Conservation (phyloP, 495 filamentous ascomycete species). For the Aeminium ludgeri region DNA sequence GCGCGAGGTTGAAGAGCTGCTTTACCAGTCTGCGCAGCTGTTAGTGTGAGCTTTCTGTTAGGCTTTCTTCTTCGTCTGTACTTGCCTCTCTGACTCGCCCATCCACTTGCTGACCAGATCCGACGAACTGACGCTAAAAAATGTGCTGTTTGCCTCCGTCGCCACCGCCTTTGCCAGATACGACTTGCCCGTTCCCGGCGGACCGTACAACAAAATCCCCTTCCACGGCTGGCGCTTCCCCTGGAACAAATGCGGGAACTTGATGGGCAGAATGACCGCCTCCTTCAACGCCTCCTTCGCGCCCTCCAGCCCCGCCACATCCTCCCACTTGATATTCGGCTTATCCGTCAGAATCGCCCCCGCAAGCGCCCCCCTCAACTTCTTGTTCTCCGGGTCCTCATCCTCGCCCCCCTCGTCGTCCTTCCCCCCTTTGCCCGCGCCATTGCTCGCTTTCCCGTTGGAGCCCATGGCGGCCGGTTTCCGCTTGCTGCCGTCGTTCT, state of each 20-base stretch:
- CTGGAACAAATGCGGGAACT: constrained; percentile 93
- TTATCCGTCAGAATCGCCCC: constrained; percentile 90
- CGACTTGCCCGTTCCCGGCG: constrained; percentile 91
- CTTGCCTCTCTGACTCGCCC: constrained; percentile 93
- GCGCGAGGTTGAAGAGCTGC: constrained; percentile 92
- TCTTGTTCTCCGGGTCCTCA: constrained; percentile 82
- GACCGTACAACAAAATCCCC: constrained; percentile 90
- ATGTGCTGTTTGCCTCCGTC: constrained; percentile 98
- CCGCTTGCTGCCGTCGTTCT: constrained; percentile 50
- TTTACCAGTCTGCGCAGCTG: constrained; percentile 62
- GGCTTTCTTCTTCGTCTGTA: constrained; percentile 1
- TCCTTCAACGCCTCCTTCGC: constrained; percentile 97
- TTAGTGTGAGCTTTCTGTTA: too few species aligned
- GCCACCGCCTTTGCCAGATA: constrained; percentile 95
- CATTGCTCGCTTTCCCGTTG: constrained; percentile 64
- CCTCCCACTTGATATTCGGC: constrained; percentile 92
- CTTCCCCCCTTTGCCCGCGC: constrained; percentile 40
- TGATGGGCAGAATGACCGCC: constrained; percentile 91
- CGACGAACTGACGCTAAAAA: constrained; percentile 94
- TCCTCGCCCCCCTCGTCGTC: constrained; percentile 52
- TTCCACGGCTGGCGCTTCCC: constrained; percentile 97
- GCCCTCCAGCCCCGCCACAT: constrained; percentile 87
- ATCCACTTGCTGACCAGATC: constrained; percentile 98
- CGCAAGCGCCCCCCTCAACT: constrained; percentile 72
- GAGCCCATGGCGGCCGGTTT: constrained; percentile 69